Evolutionary conservation across 495 filamentous ascomycete genomes (phyloP), one percentile per base, ranked within the genome.

Genomic region (Apodospora peruviana): DNA sequence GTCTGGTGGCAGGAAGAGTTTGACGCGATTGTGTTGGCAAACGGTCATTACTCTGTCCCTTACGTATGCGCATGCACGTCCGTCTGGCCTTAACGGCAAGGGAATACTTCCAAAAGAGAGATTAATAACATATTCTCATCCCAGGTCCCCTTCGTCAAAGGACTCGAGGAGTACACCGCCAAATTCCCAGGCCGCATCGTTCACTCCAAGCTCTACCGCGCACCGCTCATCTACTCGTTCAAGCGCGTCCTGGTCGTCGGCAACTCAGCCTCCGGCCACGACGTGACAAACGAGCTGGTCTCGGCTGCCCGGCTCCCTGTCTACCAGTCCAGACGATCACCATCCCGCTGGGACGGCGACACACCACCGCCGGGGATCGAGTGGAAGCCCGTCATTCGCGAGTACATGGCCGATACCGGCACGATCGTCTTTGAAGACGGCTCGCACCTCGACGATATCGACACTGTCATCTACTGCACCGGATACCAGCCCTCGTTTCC

Each of bases 241-340:
- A 65, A 72, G 42, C 61, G 51, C 27, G 64, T 78, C 12, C 55
- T 78, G 21, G 40, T 75, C 0, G 68, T 78, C 40, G 73, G 74
- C 35, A 76, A 76, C 64, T 74, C 71, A 2, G 71, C 74, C n/a
- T 76, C 73, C 1, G 74, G 73, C 5, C 69, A 72, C 54, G 74
- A 78, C 51, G 38, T 78, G 2, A 62, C 67, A 2, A 45, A 57
- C 3, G 67, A 73, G 14, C 61, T 76, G 1, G 49, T 66, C 20
- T 40, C 58, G 7, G 45, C 56, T 9, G 70, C 66, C 1, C 37
- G 52, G 0, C 53, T 58, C 0, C 73, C 73, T 0, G 66, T 76
- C 10, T 70, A 69, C 51, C 69, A 73, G 47, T 78, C 75, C 5
- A 60, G 70, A 3, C 65, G 71, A 12, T 67, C 72, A 2, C 37